phyloP scores from a whole-genome alignment of 2,329 filamentous ascomycete genomes.

The Plectosphaerella sp. region DNA sequence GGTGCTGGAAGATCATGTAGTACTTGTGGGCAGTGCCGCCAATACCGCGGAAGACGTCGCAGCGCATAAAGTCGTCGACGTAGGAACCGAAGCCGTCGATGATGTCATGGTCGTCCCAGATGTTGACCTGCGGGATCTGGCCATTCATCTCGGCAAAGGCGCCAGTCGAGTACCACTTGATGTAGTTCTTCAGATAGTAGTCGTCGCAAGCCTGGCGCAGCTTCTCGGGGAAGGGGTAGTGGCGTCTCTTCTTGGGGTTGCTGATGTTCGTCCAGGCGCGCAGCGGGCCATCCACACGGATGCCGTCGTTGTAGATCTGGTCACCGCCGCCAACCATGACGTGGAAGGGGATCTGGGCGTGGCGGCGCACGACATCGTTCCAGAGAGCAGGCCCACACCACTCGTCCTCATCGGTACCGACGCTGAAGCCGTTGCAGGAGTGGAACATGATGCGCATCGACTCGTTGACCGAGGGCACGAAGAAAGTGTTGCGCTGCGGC shows the following conservation, averaged over 20 bases:
- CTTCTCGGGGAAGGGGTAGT: slow-evolving; percentile 70
- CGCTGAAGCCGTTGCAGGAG: slow-evolving; percentile 94
- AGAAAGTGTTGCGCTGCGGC: slow-evolving; percentile 66
- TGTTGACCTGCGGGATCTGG: slow-evolving; percentile 93
- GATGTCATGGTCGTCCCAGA: slow-evolving; percentile 97
- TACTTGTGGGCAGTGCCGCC: slow-evolving; percentile 95
- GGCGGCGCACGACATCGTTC: slow-evolving; percentile 85
- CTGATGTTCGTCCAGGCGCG: slow-evolving; percentile 77
- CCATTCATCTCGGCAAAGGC: slow-evolving; percentile 82
- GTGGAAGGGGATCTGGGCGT: slow-evolving; percentile 79
- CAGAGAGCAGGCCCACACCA: slow-evolving; percentile 91
- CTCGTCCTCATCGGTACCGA: slow-evolving; percentile 77
- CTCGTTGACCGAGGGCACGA: slow-evolving; percentile 75
- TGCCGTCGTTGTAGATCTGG: slow-evolving; percentile 94
- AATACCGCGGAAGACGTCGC: slow-evolving; percentile 85
- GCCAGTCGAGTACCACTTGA: slow-evolving; percentile 77
- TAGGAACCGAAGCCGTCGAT: slow-evolving; percentile 95
- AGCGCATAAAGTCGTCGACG: slow-evolving; percentile 88
- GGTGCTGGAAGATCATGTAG: slow-evolving; percentile 97
- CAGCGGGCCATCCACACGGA: slow-evolving; percentile 79
- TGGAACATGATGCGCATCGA: slow-evolving; percentile 99
- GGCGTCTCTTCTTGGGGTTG: slow-evolving; percentile 77
- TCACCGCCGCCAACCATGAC: slow-evolving; percentile 95
- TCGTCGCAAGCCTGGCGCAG: slow-evolving; percentile 81
- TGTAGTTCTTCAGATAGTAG: slow-evolving; percentile 88